These are phyloP conservation scores for Gracilaria gracilis DNA, from an alignment of 23 red algal species.

Conservation along the genomic window DNA sequence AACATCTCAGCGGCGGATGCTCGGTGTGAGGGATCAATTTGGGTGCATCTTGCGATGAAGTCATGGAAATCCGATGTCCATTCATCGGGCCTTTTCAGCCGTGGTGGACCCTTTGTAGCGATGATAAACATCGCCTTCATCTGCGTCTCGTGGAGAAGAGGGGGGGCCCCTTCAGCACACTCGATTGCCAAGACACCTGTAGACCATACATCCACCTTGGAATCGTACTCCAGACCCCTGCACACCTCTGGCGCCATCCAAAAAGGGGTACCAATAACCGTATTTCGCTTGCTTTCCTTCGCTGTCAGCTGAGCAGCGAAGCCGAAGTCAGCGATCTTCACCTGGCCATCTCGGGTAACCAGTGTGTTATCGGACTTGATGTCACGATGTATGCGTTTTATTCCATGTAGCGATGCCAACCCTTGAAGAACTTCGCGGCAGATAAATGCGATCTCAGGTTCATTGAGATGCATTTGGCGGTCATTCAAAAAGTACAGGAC, in stretches of 20 bases:
- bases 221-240: conserved; percentile 86
- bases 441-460: conserved; percentile 84
- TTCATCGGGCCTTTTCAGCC: conserved; percentile 65
- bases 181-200: conserved; percentile 96
- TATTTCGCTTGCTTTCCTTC: conserved; percentile 80
- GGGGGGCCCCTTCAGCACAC: conserved; percentile 96
- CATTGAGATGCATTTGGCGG: conserved; percentile 79
- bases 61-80: conserved; percentile 90
- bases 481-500: conserved; percentile 82
- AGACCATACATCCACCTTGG: conserved; percentile 98
- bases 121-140: conserved; percentile 98
- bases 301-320: conserved; percentile 85
- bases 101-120: conserved; percentile 85
- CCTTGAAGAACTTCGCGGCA: conserved; percentile 87
- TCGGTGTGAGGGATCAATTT: conserved; percentile 69
- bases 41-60: conserved; percentile 84
- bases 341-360: conserved; percentile 51
- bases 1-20: conserved; percentile 82
- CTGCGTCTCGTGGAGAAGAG: conserved; percentile 84
- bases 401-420: conserved; percentile 73
- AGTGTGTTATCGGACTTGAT: conserved; percentile 94
- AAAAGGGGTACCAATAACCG: conserved; percentile 89
- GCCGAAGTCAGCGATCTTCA: conserved; percentile 97
- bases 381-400: conserved; percentile 90
- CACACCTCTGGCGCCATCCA: conserved; percentile 99